Conservation (phyloP, 352 stramenopile species). For the Aphanomyces euteiches region DNA sequence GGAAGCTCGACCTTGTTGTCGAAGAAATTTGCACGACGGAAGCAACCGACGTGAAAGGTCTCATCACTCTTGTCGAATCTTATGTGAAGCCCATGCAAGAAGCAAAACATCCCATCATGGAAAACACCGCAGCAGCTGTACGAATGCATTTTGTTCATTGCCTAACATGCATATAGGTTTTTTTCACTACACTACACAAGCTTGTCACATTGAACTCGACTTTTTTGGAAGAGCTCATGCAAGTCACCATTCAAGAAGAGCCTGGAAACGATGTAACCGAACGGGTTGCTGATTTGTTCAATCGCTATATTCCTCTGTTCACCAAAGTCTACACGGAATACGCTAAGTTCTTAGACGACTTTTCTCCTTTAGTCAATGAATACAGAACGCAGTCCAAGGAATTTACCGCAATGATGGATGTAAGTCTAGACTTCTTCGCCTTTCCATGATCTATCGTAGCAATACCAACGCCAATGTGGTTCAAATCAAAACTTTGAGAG, state of each 20-base stretch:
- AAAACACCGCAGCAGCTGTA: conserved; percentile 75
- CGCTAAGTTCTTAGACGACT: conserved; percentile 78
- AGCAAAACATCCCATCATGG: conserved; percentile 73
- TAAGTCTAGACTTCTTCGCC: conserved; percentile 36
- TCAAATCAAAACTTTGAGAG: conserved; percentile 74
- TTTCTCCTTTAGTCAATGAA: conserved; percentile 52
- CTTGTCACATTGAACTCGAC: conserved; percentile 85
- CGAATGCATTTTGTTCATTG: not conserved
- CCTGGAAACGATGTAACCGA: conserved; percentile 39
- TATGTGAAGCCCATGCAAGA: conserved; percentile 80
- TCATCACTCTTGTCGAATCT: conserved; percentile 67
- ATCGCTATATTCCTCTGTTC: conserved; percentile 75
- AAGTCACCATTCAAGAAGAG: conserved; percentile 29
- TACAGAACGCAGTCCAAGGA: conserved; percentile 37
- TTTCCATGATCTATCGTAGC: conserved; percentile 58
- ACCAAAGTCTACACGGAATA: conserved; percentile 75
- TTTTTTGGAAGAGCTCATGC: conserved; percentile 60
- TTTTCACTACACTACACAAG: conserved; percentile 80
- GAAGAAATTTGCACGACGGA: conserved; percentile 80
- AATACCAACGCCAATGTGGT: conserved; percentile 48
- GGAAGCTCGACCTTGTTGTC: conserved; percentile 50
- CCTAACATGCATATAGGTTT: conserved; percentile 36
- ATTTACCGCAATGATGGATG: conserved; percentile 14
- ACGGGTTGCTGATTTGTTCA: conserved; percentile 72
- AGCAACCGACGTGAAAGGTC: conserved; percentile 67